Evolutionary conservation across 192 early-diverging fungal genomes (phyloP).

Genomic region (Coemansia sp.): DNA sequence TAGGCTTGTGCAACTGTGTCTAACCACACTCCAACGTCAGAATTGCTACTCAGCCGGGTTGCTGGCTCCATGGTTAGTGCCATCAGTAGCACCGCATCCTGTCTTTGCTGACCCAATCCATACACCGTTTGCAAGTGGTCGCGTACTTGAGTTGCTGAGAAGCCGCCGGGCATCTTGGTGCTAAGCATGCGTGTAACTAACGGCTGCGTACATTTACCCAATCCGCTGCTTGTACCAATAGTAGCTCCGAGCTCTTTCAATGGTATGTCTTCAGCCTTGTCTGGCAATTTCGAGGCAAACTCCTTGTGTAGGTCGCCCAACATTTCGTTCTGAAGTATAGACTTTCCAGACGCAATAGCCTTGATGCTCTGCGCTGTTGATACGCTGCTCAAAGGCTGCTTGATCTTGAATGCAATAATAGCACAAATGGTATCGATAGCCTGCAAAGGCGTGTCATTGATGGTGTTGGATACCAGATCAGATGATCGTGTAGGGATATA

Average conservation of each 20-base stretch:
- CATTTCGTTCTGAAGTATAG: slow-evolving; percentile 96
- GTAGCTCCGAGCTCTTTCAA: slow-evolving; percentile 75
- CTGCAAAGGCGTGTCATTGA: slow-evolving; percentile 71
- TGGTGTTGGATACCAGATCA: too few relatives aligned
- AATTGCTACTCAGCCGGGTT: slow-evolving; percentile 62
- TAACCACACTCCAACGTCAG: slow-evolving; percentile 20
- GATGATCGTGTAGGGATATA: too few relatives aligned
- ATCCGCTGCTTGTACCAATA: slow-evolving; percentile 61
- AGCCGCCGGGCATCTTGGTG: slow-evolving; percentile 94
- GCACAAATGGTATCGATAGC: slow-evolving; percentile 76
- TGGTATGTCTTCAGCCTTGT: slow-evolving; percentile 86
- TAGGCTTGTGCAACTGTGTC: slow-evolving; percentile 82
- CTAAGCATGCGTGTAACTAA: slow-evolving; percentile 77
- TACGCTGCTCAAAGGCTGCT: slow-evolving; percentile 75
- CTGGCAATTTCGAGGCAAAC: slow-evolving; percentile 79
- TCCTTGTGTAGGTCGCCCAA: slow-evolving; percentile 93
- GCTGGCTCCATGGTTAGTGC: slow-evolving; percentile 83
- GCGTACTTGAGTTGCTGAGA: slow-evolving; percentile 75
- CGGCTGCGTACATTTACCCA: slow-evolving; percentile 80
- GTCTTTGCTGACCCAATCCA: slow-evolving; percentile 80
- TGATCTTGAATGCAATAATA: slow-evolving; percentile 86
- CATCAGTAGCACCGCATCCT: slow-evolving; percentile 73
- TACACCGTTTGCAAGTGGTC: slow-evolving; percentile 64
- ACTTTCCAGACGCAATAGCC: slow-evolving; percentile 89
- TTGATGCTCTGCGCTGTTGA: slow-evolving; percentile 71